Evolutionary conservation across 495 filamentous ascomycete species (phyloP), one percentile per base, ranked within the genome.

Genomic region (Tuber umbilicatum): DNA sequence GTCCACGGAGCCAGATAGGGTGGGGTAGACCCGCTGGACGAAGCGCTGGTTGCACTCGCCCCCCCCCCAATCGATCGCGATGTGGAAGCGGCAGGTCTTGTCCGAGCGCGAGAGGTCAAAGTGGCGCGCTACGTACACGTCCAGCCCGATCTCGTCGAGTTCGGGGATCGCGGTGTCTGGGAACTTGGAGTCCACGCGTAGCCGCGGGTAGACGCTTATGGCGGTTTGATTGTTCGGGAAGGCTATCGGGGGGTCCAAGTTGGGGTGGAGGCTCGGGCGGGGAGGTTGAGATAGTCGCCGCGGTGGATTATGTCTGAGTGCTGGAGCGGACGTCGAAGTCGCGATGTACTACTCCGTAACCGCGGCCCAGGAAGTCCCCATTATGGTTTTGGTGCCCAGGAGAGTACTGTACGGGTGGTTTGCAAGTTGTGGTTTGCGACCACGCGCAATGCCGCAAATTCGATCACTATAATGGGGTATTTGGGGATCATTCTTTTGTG

Each of bases 71-170:
- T 21, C 35, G 45, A 79, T 43, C 2, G 69, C 72, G 27, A 79
- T 74, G 31, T 78, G n/a, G n/a, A 78, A 78, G 19, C 72, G 77
- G 38, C 77, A 78, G 10, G 1, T 19, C 14, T 74, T 74, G 47
- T 60, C 72, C 6, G 43, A n/a, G n/a, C n/a, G n/a, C n/a, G n/a
- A n/a, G n/a, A 37, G 41, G 39, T 71, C 72, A 47, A 79, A 79
- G 2, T 38, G 12, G 35, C 72, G 38, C 31, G 75, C 75, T 6
- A 79, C 43, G 71, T 71, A 79, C 7, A 39, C 75, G 39, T 71
- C 72, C 12, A 69, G 75, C 5, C 77, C 75, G 42, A 78, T 79
- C 5, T 74, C 75, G 9, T 35, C 40, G 39, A 42, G 37, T 37
- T 71, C 69, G 3, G 75, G 75, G 35, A 72, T 37, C 37, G 41